phyloP scores from a whole-genome alignment of 257 asterid species.

The Paraleonurus japonicus region DNA sequence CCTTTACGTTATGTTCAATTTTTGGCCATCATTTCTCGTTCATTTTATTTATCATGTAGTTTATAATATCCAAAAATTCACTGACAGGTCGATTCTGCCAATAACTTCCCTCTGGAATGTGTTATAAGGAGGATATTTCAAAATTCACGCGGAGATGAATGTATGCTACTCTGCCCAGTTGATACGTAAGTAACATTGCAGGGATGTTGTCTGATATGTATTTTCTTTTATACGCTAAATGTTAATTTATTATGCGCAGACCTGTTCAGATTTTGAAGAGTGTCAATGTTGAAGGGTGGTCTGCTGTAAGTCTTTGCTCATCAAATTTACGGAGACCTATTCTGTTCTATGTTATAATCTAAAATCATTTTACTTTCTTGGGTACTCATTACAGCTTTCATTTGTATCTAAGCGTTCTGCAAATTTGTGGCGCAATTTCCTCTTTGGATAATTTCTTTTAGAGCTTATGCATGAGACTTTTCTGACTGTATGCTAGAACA shows the following conservation, averaged over 20 bases:
- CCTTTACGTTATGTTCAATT: background rate
- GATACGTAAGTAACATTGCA: slow-evolving; percentile 71
- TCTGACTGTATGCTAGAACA: background rate
- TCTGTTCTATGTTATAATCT: slow-evolving; percentile 6
- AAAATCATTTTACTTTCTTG: background rate
- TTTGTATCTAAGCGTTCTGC: background rate
- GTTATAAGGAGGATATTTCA: slow-evolving; percentile 83
- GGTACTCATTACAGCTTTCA: background rate
- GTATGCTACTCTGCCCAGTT: slow-evolving; percentile 94
- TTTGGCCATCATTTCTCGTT: background rate
- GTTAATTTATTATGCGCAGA: slow-evolving; percentile 44
- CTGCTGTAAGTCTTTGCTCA: slow-evolving; percentile 72
- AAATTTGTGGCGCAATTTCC: slow-evolving; percentile 7
- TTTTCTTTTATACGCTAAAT: slow-evolving; percentile 14
- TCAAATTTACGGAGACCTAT: slow-evolving; percentile 12
- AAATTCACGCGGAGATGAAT: slow-evolving; percentile 81
- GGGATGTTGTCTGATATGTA: slow-evolving; percentile 18
- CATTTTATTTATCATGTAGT: slow-evolving; percentile 13
- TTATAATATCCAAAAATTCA: slow-evolving; percentile 25
- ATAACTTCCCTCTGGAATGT: slow-evolving; percentile 83
- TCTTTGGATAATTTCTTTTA: background rate
- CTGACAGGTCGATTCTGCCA: slow-evolving; percentile 82
- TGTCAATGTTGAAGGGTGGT: slow-evolving; percentile 94
- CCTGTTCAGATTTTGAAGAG: slow-evolving; percentile 96
- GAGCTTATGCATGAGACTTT: background rate